These are phyloP conservation scores for Chaetomium cochliodes DNA, from an alignment of 495 filamentous ascomycete species.

Conservation along the genomic window DNA sequence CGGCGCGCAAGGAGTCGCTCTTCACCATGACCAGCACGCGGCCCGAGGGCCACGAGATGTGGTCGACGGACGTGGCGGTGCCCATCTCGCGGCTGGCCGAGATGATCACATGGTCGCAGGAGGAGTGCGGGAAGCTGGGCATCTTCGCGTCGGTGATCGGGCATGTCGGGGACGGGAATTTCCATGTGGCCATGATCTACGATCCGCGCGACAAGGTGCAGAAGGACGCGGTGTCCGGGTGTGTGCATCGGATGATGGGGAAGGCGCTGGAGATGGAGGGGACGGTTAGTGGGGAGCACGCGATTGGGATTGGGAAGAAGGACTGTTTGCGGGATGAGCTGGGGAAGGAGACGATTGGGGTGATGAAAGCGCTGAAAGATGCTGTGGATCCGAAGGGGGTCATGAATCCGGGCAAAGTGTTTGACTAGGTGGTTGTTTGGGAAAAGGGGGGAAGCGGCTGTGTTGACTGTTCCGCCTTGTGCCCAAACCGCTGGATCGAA, in stretches of 20 bases:
- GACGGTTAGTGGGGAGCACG: conserved; percentile 41
- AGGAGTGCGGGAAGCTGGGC: conserved; percentile 58
- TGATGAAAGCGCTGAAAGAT: conserved; percentile 38
- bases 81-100: conserved; percentile 66
- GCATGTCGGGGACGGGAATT: conserved; percentile 60
- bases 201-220: conserved; percentile 29
- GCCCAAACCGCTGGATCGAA: too few species aligned
- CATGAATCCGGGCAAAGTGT: conserved; percentile 43
- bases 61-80: conserved; percentile 71
- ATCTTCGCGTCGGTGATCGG: conserved; percentile 70
- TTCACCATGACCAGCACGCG: conserved; percentile 55
- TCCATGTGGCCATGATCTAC: conserved; percentile 40
- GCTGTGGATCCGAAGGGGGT: conserved; percentile 37
- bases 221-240: conserved; percentile 24
- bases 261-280: conserved; percentile 41
- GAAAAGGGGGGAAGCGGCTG: not conserved
- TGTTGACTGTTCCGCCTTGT: not conserved
- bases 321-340: conserved; percentile 35
- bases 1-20: conserved; percentile 64
- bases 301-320: conserved; percentile 42
- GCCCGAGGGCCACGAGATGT: conserved; percentile 56
- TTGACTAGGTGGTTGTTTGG: conserved; percentile 24
- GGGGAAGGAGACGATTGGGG: conserved; percentile 31
- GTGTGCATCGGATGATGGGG: conserved; percentile 35
- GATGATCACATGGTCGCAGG: conserved; percentile 66